Conservation (phyloP, 306 rosid species). For the Malus sylvestris region DNA sequence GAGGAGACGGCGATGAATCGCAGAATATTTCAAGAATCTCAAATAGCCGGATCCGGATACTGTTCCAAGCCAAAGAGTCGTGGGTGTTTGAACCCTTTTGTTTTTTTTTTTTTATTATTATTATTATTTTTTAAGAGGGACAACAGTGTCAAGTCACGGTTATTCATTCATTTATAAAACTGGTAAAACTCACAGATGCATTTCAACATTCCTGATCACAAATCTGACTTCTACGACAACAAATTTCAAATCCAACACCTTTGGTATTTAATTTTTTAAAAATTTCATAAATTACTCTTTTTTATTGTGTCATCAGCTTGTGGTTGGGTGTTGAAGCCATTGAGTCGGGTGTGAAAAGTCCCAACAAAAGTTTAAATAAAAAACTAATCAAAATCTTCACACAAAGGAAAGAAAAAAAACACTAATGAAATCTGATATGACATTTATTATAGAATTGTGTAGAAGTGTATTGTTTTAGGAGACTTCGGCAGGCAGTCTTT, state of each 20-base stretch:
- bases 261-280: fast-evolving
- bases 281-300: fast-evolving
- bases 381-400: too few relatives aligned
- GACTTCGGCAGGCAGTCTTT: too few relatives aligned
- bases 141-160: fast-evolving
- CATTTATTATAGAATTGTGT: too few relatives aligned
- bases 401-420: too few relatives aligned
- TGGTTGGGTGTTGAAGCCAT: too few relatives aligned
- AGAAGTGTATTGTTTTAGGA: too few relatives aligned
- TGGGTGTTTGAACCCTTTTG: too few relatives aligned
- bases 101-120: too few relatives aligned
- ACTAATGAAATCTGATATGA: too few relatives aligned
- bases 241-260: fast-evolving
- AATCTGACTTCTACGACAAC: fast-evolving
- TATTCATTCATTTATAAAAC: fast-evolving
- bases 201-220: fast-evolving
- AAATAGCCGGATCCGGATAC: background rate
- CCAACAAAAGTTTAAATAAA: too few relatives aligned
- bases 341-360: too few relatives aligned
- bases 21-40: constrained; percentile 7
- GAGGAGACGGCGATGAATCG: background rate
- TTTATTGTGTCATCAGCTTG: fast-evolving
- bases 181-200: fast-evolving
- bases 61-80: background rate
- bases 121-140: fast-evolving